Evolutionary conservation across 1,284 basidiomycete genomes (phyloP).

Genomic region (Coriolopsis trogii): DNA sequence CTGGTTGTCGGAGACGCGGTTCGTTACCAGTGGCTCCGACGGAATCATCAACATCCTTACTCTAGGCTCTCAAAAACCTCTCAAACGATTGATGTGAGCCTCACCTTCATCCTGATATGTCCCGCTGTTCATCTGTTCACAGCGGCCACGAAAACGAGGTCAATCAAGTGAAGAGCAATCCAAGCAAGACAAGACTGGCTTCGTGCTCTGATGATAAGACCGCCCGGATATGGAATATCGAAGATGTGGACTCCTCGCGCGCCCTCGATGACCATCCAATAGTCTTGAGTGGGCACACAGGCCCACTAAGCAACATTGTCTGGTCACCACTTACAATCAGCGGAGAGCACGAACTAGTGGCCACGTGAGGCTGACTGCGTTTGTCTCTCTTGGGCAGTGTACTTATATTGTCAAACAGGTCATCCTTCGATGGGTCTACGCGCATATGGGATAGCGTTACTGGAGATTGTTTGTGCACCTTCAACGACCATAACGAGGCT

Average conservation of each 20-base stretch:
- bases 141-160: slow-evolving; percentile 81
- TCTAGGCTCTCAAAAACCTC: slow-evolving; percentile 50
- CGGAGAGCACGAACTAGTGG: slow-evolving; percentile 58
- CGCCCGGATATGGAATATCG: slow-evolving; percentile 75
- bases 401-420: slow-evolving; percentile 40
- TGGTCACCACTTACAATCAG: slow-evolving; percentile 64
- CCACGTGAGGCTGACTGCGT: slow-evolving; percentile 53
- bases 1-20: slow-evolving; percentile 75
- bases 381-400: not conserved
- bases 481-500: slow-evolving; percentile 65
- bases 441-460: slow-evolving; percentile 79
- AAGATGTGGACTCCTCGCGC: slow-evolving; percentile 38
- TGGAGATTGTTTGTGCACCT: slow-evolving; percentile 69
- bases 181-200: slow-evolving; percentile 65
- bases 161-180: slow-evolving; percentile 76
- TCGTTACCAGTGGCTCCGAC: slow-evolving; percentile 78
- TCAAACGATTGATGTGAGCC: slow-evolving; percentile 51
- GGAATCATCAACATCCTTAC: slow-evolving; percentile 61
- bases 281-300: slow-evolving; percentile 63
- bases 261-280: slow-evolving; percentile 43
- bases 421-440: slow-evolving; percentile 76
- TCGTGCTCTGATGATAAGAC: slow-evolving; percentile 82
- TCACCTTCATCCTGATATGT: not conserved
- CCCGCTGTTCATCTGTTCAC: not conserved
- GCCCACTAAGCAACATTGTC: slow-evolving; percentile 68